Base-by-base conservation (phyloP, 225 moss, liverwort and hornwort species). In the Polytrichum formosum region DNA sequence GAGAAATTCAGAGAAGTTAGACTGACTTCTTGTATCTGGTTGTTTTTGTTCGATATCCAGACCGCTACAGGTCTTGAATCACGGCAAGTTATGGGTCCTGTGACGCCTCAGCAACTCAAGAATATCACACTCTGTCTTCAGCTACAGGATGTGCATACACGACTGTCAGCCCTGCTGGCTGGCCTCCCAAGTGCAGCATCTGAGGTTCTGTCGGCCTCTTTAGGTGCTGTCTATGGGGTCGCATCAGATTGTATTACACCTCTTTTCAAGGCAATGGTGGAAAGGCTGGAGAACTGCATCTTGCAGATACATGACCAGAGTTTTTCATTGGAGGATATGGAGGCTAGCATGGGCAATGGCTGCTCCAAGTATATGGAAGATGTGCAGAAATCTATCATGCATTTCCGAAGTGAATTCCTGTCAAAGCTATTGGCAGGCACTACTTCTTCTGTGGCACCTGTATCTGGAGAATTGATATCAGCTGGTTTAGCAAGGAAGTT, bases 361-460 rank as follows among this genome's bases (percentile, higher is more conserved):
- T 89, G 88, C 66, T 94, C 97, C 69, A 85, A 87, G 81, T 97
- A 92, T 62, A 97, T 97, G 94, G 91, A 94, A 70, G 94, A 90
- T 64, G 82, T 97, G 72, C 91, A 90, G 76, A 91, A 78, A 74
- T 84, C 89, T 46, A 92, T 94, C 25, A 83, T 86, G 65, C 89
- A 90, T 70, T 97, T 91, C 54, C 84, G 94, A 37, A 85, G 89
- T 66, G 94, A 97, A 78, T 97, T 94, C 75, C 69, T 97, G 63
- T 92, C 92, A 17, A 97, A 91, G 80, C 78, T 97, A 25, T 81
- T 97, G 82, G 89, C 90, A 68, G 91, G 86, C 62, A 90, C 90
- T 35, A 79, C 88, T 46, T 79, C 92, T 55, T 77, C 84, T 68
- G 81, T 79, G 26, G 72, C 84, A 55, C 83, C 92, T 54, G 69